Base-by-base conservation (phyloP, 345 rosid species). In the Hibiscus tridactylites region DNA sequence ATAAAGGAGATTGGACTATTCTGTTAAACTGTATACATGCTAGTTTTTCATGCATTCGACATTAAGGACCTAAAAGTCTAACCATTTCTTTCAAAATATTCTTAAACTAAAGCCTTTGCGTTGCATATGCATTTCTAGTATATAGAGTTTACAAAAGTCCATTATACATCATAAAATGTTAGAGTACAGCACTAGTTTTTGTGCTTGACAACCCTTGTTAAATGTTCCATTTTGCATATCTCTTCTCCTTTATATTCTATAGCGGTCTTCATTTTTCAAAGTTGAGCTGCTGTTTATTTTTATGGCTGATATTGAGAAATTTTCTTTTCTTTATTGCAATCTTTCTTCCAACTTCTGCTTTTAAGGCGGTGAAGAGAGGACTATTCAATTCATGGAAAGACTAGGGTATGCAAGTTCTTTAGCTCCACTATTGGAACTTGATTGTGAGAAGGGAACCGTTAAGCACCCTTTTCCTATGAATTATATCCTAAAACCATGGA, bases 391-490 rank as follows among this genome's bases (percentile, higher is more conserved):
- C 77, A 92, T 95, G 97, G 88, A 88, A 83, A 88, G 99, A 82
- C 83, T 90, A 77, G 91, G 97, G 29, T 95, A 90, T 72, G 77
- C 77, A 57, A 83, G 85, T 77, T 61, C 71, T 49, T 87, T 85
- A 80, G 63, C 88, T 65, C 91, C 97, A 15, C 81, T 95, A 42
- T 73, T 95, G 71, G 97, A 85, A 66, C 85, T 78, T 57, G 76
- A 71, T 79, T 75, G 78, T 74, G 96, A 90, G 11, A 85, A 76
- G 63, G 93, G 97, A 78, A 78, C 71, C 50, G 83, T 95, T 42
- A 83, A 82, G 77, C 99, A 95, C 71, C 97, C 89, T 72, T 95
- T 95, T 77, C 99, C 99, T 33, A 85, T 95, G 90, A 95, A 95
- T 73, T 80, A 72, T 31, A 3, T 95, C 78, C 65, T 91, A 28